Evolutionary conservation across 2,329 filamentous ascomycete genomes (phyloP).

Genomic region (Epichloe coenophiala): DNA sequence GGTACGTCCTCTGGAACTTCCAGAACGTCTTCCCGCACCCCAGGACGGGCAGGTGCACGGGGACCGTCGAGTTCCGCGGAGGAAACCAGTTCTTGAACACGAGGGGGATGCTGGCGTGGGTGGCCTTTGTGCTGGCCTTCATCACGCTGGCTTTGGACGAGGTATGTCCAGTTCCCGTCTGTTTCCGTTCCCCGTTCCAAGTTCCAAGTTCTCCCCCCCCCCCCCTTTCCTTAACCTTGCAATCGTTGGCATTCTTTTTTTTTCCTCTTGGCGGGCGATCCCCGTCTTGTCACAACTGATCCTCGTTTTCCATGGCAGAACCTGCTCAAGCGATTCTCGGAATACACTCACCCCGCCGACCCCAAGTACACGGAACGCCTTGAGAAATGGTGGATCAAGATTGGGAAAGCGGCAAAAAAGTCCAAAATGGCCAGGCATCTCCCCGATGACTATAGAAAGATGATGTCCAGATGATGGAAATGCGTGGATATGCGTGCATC

Average conservation of each 20-base stretch:
- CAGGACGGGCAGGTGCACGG: constrained; percentile 23
- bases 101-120: constrained; percentile 24
- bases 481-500: no score
- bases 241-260: no score
- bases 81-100: constrained; percentile 26
- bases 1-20: constrained; percentile 28
- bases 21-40: constrained; percentile 24
- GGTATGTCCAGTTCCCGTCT: constrained; percentile 12
- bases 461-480: constrained; percentile 13
- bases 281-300: no score
- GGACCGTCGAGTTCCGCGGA: constrained; percentile 26
- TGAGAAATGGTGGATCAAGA: constrained; percentile 21
- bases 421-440: constrained; percentile 21
- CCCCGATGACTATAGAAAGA: constrained; percentile 19
- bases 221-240: background rate
- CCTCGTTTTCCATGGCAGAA: constrained; percentile 11
- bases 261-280: background rate
- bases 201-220: no score
- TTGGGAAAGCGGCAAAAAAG: constrained; percentile 21
- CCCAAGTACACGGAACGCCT: constrained; percentile 17
- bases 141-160: constrained; percentile 23
- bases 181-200: no score
- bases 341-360: constrained; percentile 15
- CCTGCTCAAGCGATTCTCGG: constrained; percentile 16
- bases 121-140: constrained; percentile 25